Percentiles rank a stretch among this genome's conserved stretches.
These are phyloP conservation scores for Rhodotorula paludigena DNA, from an alignment of 768 basidiomycete species.

Conservation along the genomic window DNA sequence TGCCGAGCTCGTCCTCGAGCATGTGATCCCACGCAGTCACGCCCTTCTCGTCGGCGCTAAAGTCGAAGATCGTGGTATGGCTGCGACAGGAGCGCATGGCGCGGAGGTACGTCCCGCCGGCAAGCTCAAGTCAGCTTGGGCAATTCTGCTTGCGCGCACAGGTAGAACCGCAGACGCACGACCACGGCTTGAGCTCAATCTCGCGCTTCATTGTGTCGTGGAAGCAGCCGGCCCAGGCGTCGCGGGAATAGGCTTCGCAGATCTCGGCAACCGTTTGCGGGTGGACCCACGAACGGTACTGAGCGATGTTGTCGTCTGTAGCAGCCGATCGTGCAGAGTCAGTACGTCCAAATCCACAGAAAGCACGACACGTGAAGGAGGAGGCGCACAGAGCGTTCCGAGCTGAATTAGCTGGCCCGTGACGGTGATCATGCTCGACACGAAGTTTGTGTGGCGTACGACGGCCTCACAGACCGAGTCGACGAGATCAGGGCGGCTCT, in stretches of 20 bases:
- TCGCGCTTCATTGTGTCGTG: conserved; percentile 16
- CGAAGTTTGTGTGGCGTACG: conserved; percentile 41
- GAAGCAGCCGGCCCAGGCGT: conserved; percentile 8
- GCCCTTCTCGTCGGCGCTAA: background rate
- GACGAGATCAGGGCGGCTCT: conserved; percentile 54
- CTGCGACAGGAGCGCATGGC: background rate
- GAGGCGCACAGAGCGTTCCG: conserved; percentile 46
- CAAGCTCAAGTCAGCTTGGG: too few species aligned
- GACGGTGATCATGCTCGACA: conserved; percentile 54
- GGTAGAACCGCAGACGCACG: background rate
- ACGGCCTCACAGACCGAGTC: conserved; percentile 57
- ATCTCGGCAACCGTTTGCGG: background rate
- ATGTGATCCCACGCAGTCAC: background rate
- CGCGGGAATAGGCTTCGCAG: background rate
- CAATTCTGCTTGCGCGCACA: too few species aligned
- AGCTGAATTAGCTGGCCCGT: conserved; percentile 56
- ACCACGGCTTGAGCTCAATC: conserved; percentile 15
- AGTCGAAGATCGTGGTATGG: background rate
- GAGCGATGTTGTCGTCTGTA: conserved; percentile 13
- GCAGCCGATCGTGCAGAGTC: background rate
- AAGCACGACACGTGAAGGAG: background rate
- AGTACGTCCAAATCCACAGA: too few species aligned
- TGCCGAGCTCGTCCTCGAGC: background rate
- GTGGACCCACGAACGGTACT: background rate
- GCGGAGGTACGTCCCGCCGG: too few species aligned